Percentiles rank a stretch among this genome's conserved stretches.
Conservation (phyloP, 2,329 filamentous ascomycete genomes). For the Hymenotorrendiella dingleyae region DNA sequence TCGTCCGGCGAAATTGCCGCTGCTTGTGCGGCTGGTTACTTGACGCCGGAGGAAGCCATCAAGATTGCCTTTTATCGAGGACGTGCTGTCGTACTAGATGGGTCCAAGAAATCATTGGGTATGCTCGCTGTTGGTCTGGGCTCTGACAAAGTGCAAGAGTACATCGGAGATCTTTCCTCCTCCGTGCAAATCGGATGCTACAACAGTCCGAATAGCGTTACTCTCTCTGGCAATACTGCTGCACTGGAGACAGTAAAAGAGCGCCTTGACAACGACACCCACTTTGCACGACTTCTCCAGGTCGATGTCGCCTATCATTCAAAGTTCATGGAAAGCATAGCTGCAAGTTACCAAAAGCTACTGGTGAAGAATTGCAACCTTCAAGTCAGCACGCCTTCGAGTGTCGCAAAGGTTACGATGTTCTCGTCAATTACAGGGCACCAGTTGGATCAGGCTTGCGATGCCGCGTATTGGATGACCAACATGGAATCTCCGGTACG, state of each 20-base stretch:
- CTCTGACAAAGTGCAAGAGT: constrained; percentile 3
- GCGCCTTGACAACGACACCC: neutral
- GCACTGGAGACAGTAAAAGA: constrained; percentile 12
- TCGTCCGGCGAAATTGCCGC: constrained; percentile 44
- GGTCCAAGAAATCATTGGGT: neutral
- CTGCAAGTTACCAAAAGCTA: constrained; percentile 1
- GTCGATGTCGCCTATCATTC: constrained; percentile 29
- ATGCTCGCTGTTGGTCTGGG: constrained; percentile 17
- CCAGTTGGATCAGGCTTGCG: neutral
- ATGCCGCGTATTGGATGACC: constrained; percentile 12
- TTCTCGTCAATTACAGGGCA: constrained; percentile 3
- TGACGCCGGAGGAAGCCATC: constrained; percentile 20
- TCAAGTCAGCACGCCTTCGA: too few relatives aligned
- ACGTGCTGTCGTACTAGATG: neutral
- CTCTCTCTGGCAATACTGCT: constrained; percentile 18
- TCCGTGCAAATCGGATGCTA: constrained; percentile 25
- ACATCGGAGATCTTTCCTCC: neutral
- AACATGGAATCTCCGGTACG: constrained; percentile 12
- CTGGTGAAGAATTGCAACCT: neutral
- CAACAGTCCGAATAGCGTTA: constrained; percentile 24
- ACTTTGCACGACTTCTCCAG: constrained; percentile 20
- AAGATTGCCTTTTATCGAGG: constrained; percentile 14
- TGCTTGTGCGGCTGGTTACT: constrained; percentile 35
- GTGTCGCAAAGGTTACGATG: neutral
- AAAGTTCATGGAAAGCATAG: constrained; percentile 8